Evolutionary conservation across 108 stramenopile species (phyloP).

Genomic region (Schizochytrium sp.): DNA sequence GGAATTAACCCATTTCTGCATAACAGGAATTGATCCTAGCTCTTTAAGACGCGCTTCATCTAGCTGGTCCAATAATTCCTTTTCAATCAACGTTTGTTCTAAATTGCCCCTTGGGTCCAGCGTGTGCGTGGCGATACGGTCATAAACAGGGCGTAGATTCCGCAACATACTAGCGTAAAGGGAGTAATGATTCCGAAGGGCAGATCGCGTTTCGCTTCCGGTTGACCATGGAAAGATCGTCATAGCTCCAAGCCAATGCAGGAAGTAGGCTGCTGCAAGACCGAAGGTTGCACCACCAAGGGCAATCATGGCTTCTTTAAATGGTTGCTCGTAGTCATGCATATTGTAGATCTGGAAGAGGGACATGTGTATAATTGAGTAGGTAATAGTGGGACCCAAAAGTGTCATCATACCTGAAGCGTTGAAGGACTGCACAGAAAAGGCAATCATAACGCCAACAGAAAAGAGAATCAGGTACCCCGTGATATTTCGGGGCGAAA

Average conservation of each 20-base stretch:
- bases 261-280: not conserved
- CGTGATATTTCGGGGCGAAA: not conserved
- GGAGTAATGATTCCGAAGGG: not conserved
- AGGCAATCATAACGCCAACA: not conserved
- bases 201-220: not conserved
- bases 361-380: slow-evolving; percentile 5
- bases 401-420: not conserved
- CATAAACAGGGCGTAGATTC: slow-evolving; percentile 1
- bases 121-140: slow-evolving; percentile 13
- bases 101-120: not conserved
- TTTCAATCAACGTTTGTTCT: not conserved
- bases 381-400: slow-evolving; percentile 2
- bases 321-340: slow-evolving; percentile 24
- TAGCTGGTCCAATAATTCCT: not conserved
- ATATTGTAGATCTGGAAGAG: slow-evolving; percentile 23
- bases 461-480: not conserved
- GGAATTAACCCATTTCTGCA: too few relatives aligned
- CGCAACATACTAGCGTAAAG: not conserved
- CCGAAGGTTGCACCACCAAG: slow-evolving; percentile 3
- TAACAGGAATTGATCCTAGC: too few relatives aligned
- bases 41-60: not conserved
- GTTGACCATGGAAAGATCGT: slow-evolving; percentile 24
- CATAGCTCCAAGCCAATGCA: slow-evolving; percentile 38
- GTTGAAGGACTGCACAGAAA: not conserved
- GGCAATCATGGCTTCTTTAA: not conserved